Evolutionary conservation across 345 rosid genomes (phyloP).

Genomic region (Acer campestre): DNA sequence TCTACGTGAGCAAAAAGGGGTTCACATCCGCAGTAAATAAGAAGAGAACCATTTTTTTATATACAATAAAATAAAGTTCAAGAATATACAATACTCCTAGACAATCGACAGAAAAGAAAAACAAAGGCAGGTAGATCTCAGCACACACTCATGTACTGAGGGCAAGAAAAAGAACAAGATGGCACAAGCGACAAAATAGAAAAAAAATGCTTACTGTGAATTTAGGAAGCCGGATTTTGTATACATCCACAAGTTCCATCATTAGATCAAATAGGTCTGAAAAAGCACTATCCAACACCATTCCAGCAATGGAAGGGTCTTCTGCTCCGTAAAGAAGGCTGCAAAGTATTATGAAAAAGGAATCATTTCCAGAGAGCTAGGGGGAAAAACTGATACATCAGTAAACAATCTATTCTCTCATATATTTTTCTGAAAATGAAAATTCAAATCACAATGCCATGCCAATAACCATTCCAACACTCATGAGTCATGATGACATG

Average conservation of each 20-base stretch:
- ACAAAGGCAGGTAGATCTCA: not conserved
- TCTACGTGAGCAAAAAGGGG: not conserved
- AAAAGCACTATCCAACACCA: constrained; percentile 97
- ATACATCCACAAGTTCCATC: constrained; percentile 96
- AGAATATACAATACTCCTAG: not conserved
- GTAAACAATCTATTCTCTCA: constrained; percentile 2
- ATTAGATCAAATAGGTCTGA: constrained; percentile 92
- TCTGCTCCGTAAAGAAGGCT: constrained; percentile 97
- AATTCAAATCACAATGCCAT: constrained; percentile 7
- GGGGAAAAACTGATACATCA: not conserved
- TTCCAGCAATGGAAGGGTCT: constrained; percentile 97
- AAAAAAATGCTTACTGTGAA: constrained; percentile 65
- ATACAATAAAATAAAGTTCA: not conserved
- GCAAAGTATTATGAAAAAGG: constrained; percentile 32
- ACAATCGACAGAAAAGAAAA: not conserved
- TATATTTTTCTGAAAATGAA: not conserved
- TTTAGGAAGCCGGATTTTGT: constrained; percentile 90
- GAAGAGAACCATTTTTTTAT: not conserved
- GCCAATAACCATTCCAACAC: constrained; percentile 8
- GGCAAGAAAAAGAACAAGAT: constrained; percentile 3
- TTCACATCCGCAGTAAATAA: not conserved
- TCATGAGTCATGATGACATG: constrained; percentile 6
- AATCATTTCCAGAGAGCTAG: constrained; percentile 1
- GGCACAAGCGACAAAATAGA: not conserved
- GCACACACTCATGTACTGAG: not conserved